Percentiles rank a stretch among this genome's conserved stretches.
phyloP scores from a whole-genome alignment of 78 protist species.

The Tieghemostelium lacteum region DNA sequence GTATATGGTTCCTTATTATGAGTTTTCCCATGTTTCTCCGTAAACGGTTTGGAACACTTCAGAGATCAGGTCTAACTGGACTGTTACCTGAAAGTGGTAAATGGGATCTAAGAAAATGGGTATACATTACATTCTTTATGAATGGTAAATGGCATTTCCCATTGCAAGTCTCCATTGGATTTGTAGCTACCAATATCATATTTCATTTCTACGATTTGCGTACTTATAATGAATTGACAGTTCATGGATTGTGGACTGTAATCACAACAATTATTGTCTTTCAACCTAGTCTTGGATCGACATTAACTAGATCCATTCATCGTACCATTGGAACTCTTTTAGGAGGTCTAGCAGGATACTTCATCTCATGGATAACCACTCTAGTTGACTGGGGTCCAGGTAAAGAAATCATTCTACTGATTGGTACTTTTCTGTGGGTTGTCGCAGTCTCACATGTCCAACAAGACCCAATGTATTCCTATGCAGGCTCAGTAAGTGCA shows the following conservation, averaged over 20 bases:
- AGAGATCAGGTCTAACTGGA: no score
- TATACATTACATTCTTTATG: not conserved
- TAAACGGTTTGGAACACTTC: not conserved
- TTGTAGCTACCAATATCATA: not conserved
- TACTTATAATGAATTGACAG: not conserved
- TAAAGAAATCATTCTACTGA: not conserved
- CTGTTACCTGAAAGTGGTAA: no score
- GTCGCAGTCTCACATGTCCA: not conserved
- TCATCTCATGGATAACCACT: not conserved
- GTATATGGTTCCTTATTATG: not conserved
- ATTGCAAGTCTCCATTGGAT: conserved; percentile 1
- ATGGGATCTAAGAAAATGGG: not conserved
- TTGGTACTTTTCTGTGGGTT: conserved; percentile 2
- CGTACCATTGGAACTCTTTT: not conserved
- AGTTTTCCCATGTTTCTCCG: not conserved
- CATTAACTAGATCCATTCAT: conserved; percentile 3
- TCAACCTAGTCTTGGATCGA: not conserved
- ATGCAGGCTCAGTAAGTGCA: not conserved
- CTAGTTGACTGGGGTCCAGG: not conserved
- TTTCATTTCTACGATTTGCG: not conserved
- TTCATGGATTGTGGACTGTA: not conserved
- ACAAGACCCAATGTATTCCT: not conserved
- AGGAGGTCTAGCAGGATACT: not conserved
- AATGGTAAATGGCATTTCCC: conserved; percentile 20
- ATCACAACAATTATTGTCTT: not conserved